Base-by-base conservation (phyloP, 179 eudicot species). In the Heliamphora pulchella region DNA sequence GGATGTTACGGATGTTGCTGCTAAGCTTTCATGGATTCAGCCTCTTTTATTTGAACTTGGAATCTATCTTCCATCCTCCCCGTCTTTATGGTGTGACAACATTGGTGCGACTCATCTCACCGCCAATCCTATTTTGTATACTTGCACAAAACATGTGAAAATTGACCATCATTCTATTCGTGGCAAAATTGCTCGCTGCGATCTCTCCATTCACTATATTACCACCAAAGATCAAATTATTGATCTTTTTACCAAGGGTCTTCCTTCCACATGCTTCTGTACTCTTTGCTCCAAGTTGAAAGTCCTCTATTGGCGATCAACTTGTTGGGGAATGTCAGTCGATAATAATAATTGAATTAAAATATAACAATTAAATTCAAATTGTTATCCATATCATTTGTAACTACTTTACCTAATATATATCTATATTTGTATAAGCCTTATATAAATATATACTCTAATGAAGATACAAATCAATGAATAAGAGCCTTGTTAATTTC, bases 81-180 rank as follows among this genome's bases (percentile, higher is more conserved):
- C 80, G 3, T 15, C 10, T 10, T 18, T 63, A 5, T 64, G 18
- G 48, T 77, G 80, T 77, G 80, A 77, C 50, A 64, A 63, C 11
- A 62, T 62, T 18, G 71, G 73, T 2, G 72, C 80, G 41, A 77
- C 71, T 9, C 46, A 77, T 51, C 50, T 64, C 8, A n/a, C 80
- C 3, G 8, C 72, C n/a, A 64, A 77, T 41, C 74, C 22, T 2
- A 43, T 66, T 0, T 77, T 77, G 6, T 58, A 77, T 77, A 57
- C 58, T 7, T 41, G 59, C 2, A 65, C 58, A 1, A 77, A 77
- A 62, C 73, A 77, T 58, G 15, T 77, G 9, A 57, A 65, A 3
- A 3, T 77, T 44, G 53, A 62, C 46, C 44, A 7, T 46, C 53
- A 63, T 22, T 77, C 46, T 43, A 43, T 61, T 46, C 80, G 53